Evolutionary conservation across 2,329 filamentous ascomycete species (phyloP).

Genomic region (Pyrenophora seminiperda): DNA sequence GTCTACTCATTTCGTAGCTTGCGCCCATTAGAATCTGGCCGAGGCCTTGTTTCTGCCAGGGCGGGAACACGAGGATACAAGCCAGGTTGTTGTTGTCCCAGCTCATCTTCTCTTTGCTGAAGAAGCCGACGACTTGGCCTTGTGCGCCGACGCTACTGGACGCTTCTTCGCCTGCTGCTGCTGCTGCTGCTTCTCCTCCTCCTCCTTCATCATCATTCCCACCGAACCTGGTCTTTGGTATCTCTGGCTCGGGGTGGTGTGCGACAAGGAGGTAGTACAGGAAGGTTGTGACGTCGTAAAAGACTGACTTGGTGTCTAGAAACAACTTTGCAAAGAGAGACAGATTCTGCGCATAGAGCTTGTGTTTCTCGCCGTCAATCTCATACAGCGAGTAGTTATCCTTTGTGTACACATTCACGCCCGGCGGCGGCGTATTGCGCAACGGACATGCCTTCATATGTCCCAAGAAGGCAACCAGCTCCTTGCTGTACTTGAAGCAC

Average conservation of each 20-base stretch:
- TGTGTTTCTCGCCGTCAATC: conserved; percentile 85
- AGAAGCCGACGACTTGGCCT: conserved; percentile 83
- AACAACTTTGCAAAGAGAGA: conserved; percentile 97
- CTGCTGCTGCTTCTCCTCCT: too few species aligned
- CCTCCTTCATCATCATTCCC: background rate
- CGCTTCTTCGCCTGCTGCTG: background rate
- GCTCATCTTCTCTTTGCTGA: conserved; percentile 97
- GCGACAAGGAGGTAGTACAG: conserved; percentile 92
- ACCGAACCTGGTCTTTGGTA: conserved; percentile 39
- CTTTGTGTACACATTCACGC: conserved; percentile 75
- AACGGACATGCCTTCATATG: conserved; percentile 55
- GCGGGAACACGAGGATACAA: conserved; percentile 93
- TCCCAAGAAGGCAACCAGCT: conserved; percentile 55
- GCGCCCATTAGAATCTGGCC: conserved; percentile 89
- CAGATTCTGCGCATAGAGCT: conserved; percentile 91
- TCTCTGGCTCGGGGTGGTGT: conserved; percentile 56
- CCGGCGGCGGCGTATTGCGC: conserved; percentile 60
- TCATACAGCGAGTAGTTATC: conserved; percentile 88
- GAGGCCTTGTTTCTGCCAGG: conserved; percentile 89
- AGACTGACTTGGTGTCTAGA: conserved; percentile 96
- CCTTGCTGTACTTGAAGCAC: conserved; percentile 90
- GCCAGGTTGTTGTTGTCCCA: conserved; percentile 99
- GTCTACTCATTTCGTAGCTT: conserved; percentile 86
- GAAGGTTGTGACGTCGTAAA: conserved; percentile 94
- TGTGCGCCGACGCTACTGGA: background rate